Evolutionary conservation across 2,329 filamentous ascomycete species (phyloP).

Genomic region (Curvularia spicifera): DNA sequence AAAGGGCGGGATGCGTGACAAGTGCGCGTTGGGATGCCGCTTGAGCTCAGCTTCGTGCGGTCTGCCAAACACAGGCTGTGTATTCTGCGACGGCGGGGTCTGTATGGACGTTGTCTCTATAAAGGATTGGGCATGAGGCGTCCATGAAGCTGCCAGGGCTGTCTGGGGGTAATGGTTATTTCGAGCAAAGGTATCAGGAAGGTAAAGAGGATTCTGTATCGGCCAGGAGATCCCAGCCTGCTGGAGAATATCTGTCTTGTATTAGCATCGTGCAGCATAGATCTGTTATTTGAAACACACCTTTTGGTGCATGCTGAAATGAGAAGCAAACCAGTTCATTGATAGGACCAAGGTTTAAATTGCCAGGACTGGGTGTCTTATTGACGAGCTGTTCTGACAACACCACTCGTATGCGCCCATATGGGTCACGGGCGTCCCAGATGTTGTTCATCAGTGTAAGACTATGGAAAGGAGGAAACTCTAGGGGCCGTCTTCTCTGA

Average conservation of each 20-base stretch:
- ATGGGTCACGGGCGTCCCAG: slow-evolving; percentile 74
- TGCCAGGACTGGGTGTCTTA: slow-evolving; percentile 26
- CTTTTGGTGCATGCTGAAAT: slow-evolving; percentile 81
- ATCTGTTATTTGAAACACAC: slow-evolving; percentile 56
- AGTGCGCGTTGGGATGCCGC: slow-evolving; percentile 25
- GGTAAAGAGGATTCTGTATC: slow-evolving; percentile 51
- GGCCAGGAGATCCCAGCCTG: slow-evolving; percentile 80
- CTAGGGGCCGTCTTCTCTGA: slow-evolving; percentile 61
- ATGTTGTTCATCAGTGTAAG: slow-evolving; percentile 71
- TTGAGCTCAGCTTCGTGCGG: slow-evolving; percentile 25
- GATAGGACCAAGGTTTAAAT: slow-evolving; percentile 63
- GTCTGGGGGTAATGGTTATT: slow-evolving; percentile 3
- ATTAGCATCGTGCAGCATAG: slow-evolving; percentile 4
- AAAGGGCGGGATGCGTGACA: slow-evolving; percentile 26
- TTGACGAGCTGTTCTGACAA: slow-evolving; percentile 72
- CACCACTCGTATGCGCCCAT: slow-evolving; percentile 77
- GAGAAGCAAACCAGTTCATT: slow-evolving; percentile 79
- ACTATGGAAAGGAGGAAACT: slow-evolving; percentile 74
- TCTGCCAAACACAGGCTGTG: slow-evolving; percentile 16
- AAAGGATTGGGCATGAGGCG: slow-evolving; percentile 3
- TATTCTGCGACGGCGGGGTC: slow-evolving; percentile 20
- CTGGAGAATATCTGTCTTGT: slow-evolving; percentile 71
- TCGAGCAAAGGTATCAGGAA: slow-evolving; percentile 20
- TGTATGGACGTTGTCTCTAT: slow-evolving; percentile 12
- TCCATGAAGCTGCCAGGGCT: slow-evolving; percentile 5